phyloP scores from a whole-genome alignment of 306 rosid genomes.

The Prosopis cineraria region DNA sequence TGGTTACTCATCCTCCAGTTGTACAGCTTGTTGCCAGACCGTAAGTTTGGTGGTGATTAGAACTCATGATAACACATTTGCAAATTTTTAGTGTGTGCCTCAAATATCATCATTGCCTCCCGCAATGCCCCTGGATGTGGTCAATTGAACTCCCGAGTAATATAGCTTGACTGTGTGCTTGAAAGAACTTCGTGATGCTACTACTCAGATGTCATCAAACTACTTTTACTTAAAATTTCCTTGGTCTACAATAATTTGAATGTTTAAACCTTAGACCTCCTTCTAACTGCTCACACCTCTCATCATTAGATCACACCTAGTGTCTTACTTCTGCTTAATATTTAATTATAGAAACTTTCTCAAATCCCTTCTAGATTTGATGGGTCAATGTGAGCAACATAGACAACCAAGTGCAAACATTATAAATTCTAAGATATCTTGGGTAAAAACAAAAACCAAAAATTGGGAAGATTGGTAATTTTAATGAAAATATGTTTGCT shows the following conservation, averaged over 20 bases:
- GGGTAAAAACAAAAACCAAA: not conserved
- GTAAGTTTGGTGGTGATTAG: slow-evolving; percentile 51
- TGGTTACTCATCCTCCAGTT: slow-evolving; percentile 83
- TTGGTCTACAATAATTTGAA: not conserved
- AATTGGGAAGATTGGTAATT: not conserved
- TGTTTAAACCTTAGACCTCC: not conserved
- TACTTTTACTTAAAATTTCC: not conserved
- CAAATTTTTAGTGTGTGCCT: slow-evolving; percentile 11
- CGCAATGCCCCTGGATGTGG: not conserved
- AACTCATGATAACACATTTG: not conserved
- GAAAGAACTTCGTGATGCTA: not conserved
- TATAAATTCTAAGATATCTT: not conserved
- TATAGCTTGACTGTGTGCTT: slow-evolving; percentile 2
- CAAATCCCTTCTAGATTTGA: not conserved
- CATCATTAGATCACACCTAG: too few species aligned
- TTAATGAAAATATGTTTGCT: not conserved
- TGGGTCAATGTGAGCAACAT: not conserved
- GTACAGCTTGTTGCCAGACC: slow-evolving; percentile 84
- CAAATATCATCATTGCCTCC: not conserved
- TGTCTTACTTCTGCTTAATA: too few species aligned
- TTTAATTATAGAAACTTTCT: not conserved
- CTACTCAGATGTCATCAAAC: not conserved
- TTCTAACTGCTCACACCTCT: not conserved
- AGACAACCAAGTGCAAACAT: not conserved
- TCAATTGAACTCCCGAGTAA: not conserved